Conservation (phyloP, 352 stramenopile species). For the Phytophthora pinifolia region DNA sequence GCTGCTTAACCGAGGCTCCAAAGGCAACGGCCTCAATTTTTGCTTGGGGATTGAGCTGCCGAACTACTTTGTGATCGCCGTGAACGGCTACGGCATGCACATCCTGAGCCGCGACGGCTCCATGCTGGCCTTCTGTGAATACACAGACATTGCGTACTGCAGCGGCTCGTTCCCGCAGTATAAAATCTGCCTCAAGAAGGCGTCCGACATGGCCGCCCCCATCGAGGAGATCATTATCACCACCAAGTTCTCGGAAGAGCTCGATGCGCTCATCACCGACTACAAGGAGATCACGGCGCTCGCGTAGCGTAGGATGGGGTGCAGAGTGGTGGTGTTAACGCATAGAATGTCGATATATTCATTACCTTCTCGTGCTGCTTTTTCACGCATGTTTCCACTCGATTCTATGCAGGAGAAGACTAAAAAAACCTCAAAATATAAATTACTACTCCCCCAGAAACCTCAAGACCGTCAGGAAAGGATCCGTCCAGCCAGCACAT, state of each 20-base stretch:
- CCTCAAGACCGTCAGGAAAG: slow-evolving; percentile 33
- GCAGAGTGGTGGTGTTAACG: slow-evolving; percentile 15
- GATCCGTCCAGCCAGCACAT: slow-evolving; percentile 68
- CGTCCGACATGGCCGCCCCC: slow-evolving; percentile 28
- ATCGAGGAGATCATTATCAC: slow-evolving; percentile 65
- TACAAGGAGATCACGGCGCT: slow-evolving; percentile 81
- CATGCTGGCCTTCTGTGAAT: slow-evolving; percentile 70
- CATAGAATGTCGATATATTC: slow-evolving; percentile 38
- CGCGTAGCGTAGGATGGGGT: slow-evolving; percentile 36
- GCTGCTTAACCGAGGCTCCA: slow-evolving; percentile 41
- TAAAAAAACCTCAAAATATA: slow-evolving; percentile 17
- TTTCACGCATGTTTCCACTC: slow-evolving; percentile 1
- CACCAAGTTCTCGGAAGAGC: slow-evolving; percentile 69
- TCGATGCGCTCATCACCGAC: slow-evolving; percentile 60
- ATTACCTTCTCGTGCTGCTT: slow-evolving; percentile 10
- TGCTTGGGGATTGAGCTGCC: slow-evolving; percentile 66
- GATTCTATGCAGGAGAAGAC: not conserved
- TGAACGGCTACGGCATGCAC: slow-evolving; percentile 91
- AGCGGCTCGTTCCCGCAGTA: slow-evolving; percentile 65
- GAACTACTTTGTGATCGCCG: slow-evolving; percentile 85
- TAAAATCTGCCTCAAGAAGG: slow-evolving; percentile 62
- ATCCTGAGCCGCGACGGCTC: slow-evolving; percentile 77
- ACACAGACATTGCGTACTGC: slow-evolving; percentile 58
- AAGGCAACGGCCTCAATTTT: slow-evolving; percentile 29
- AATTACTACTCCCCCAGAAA: slow-evolving; percentile 20